Percentiles rank a stretch among this genome's conserved stretches.
Conservation (phyloP, 1,284 basidiomycete species). For the Malassezia slooffiae region DNA sequence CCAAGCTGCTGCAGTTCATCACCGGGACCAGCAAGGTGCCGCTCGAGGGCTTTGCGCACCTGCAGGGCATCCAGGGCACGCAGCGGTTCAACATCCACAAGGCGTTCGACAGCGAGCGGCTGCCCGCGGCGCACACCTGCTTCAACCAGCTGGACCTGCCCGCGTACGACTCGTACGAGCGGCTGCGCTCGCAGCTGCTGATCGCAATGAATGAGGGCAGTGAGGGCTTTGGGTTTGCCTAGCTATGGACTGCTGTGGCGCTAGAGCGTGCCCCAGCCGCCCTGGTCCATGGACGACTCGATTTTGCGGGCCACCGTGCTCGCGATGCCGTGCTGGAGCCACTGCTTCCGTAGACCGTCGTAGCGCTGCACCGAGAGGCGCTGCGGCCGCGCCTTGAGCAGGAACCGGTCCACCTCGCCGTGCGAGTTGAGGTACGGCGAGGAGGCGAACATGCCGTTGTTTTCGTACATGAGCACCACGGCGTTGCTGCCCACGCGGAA, state of each 20-base stretch:
- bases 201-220: constrained; percentile 45
- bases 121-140: constrained; percentile 84
- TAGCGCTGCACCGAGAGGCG: constrained; percentile 73
- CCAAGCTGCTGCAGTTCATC: constrained; percentile 78
- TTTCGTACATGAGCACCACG: constrained; percentile 79
- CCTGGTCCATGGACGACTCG: constrained; percentile 64
- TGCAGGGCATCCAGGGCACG: constrained; percentile 85
- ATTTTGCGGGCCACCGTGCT: constrained; percentile 78
- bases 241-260: background rate
- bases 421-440: constrained; percentile 91
- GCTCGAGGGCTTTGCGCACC: constrained; percentile 77
- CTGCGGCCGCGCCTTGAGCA: constrained; percentile 79
- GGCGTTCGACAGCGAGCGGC: constrained; percentile 73
- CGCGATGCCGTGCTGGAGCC: constrained; percentile 80
- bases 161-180: constrained; percentile 44
- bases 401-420: constrained; percentile 82
- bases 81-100: constrained; percentile 95
- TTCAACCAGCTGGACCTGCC: constrained; percentile 48
- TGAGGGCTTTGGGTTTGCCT: constrained; percentile 46
- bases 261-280: constrained; percentile 80
- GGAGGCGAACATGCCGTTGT: constrained; percentile 73
- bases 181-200: constrained; percentile 21
- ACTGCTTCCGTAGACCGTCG: constrained; percentile 81
- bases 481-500: constrained; percentile 86
- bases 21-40: constrained; percentile 85